Base-by-base conservation (phyloP, 768 basidiomycete species). In the Tricholoma hemisulphureum region DNA sequence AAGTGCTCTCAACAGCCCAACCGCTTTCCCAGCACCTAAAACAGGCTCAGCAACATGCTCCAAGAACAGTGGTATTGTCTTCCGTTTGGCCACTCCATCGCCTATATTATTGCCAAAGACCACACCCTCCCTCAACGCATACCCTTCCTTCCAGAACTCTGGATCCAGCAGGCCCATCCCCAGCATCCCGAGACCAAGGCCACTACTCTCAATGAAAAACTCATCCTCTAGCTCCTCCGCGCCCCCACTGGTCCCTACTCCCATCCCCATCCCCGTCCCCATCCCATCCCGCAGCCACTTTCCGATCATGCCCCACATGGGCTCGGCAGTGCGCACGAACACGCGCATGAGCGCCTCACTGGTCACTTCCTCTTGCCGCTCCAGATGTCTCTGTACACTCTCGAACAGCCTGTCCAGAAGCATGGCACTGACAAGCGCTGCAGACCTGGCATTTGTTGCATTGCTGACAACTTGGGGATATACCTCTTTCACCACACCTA, bases 71-170 rank as follows among this genome's bases (percentile, higher is more conserved):
- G 92, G 89, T 31, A 84, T 70, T 56, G 73, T 71, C 63, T 69
- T 75, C 35, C 69, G 52, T 58, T 63, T 58, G 58, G 48, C 57
- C 50, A 66, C 54, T 16, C 51, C 51, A 31, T 51, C 55, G 9
- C 37, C 48, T 10, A 32, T 57, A 39, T 60, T 64, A 32, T 50
- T 67, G 1, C 68, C 70, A 35, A 65, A 69, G 29, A 68, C 62
- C 3, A 71, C 67, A 16, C 71, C 73, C 48, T 80, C 80, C 35
- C 85, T 73, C 58, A 91, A 67, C 2, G 74, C 73, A 69, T 87
- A 92, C 0, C 87, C 89, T 39, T 89, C 85, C 28, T 79, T 74
- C 91, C 91, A 94, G 65, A 91, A 91, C 56, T 92, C 89, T 0
- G 86, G 87, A 64, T 89, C 87, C 65, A 84, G 60, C 20, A 87